Base-by-base conservation (phyloP, 2,329 filamentous ascomycete genomes). In the Aspergillus ruber region DNA sequence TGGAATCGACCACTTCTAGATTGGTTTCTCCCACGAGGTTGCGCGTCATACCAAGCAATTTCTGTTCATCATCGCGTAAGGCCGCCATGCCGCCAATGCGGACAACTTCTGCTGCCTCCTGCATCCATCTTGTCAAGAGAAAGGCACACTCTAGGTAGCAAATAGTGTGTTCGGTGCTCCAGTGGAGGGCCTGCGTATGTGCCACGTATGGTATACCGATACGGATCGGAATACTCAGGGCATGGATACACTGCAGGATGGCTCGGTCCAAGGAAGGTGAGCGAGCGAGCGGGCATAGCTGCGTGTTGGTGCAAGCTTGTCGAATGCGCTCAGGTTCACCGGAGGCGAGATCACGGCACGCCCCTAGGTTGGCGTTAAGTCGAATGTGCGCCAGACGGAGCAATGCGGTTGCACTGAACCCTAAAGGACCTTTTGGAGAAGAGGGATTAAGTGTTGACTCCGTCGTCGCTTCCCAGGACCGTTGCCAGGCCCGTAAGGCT, bases 351-450 rank as follows among this genome's bases (percentile, higher is more conserved):
- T 42, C 39, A 32, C 46, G 52, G 39, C 47, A 42, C 21, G 49
- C 50, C 7, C 45, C 47, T 17, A 48, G 41, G 32, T 56, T 50
- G 36, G 52, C 33, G 43, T 52, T 50, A 15, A 58, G 45, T 20
- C 55, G 47, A 21, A 59, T 59, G 45, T 54, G 56, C 29, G 56
- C 56, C 23, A 55, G 44, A 29, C 56, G 56, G 25, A 59, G 46
- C 32, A 59, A 43, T 3, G 55, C 55, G 9, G 55, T 54, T 41
- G 52, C 55, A 25, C 53, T 59, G 43, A 59, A 51, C 20, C 50
- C 52, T 3, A 59, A 45, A 1, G 56, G 56, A 6, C 55, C 56
- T 40, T 55, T 56, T 13, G 50, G 44, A 20, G 53, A 57, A 21
- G 48, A 43, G 9, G 56, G 56, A 40, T 52, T 51, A 20, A 57